Conservation (phyloP, 1,139 yeast genomes). For the Kurtzmaniella quercitrusa region DNA sequence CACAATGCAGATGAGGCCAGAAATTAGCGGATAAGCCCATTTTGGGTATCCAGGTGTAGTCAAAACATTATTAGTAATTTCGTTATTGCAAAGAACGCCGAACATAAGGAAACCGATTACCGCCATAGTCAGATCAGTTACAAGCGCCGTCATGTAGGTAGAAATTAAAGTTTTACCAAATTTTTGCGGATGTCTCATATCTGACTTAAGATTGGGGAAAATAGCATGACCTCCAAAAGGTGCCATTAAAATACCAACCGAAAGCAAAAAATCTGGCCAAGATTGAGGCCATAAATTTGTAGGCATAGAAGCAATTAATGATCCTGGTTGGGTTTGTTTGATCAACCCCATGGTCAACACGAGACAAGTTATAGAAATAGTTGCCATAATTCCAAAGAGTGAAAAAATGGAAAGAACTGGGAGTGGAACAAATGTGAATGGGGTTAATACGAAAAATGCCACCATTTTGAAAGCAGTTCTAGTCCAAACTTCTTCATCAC, state of each 20-base stretch:
- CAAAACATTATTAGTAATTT: slow-evolving; percentile 75
- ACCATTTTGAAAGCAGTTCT: slow-evolving; percentile 33
- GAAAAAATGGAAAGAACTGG: slow-evolving; percentile 43
- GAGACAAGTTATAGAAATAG: slow-evolving; percentile 38
- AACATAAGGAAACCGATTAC: slow-evolving; percentile 84
- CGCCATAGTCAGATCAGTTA: slow-evolving; percentile 74
- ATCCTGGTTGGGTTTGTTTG: slow-evolving; percentile 40
- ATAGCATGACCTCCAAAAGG: slow-evolving; percentile 65
- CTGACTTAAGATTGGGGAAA: slow-evolving; percentile 55
- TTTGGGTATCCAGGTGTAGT: slow-evolving; percentile 69
- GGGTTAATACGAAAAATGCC: slow-evolving; percentile 41
- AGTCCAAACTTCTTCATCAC: slow-evolving; percentile 38
- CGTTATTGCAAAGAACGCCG: slow-evolving; percentile 72
- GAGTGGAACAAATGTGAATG: slow-evolving; percentile 44
- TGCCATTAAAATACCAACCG: slow-evolving; percentile 56
- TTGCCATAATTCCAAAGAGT: slow-evolving; percentile 42
- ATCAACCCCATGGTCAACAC: slow-evolving; percentile 39
- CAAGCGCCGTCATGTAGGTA: slow-evolving; percentile 60
- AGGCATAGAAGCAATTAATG: slow-evolving; percentile 39
- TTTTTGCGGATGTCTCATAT: slow-evolving; percentile 52
- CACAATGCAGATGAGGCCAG: slow-evolving; percentile 70
- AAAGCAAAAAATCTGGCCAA: slow-evolving; percentile 37
- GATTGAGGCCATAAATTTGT: slow-evolving; percentile 46
- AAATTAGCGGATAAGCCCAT: slow-evolving; percentile 59
- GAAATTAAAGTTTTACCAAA: slow-evolving; percentile 34